A percentile compares a stretch with the other conserved stretches of the same genome.
These are phyloP conservation scores for Tuber magnatum DNA, from an alignment of 495 filamentous ascomycete species.

Conservation along the genomic window DNA sequence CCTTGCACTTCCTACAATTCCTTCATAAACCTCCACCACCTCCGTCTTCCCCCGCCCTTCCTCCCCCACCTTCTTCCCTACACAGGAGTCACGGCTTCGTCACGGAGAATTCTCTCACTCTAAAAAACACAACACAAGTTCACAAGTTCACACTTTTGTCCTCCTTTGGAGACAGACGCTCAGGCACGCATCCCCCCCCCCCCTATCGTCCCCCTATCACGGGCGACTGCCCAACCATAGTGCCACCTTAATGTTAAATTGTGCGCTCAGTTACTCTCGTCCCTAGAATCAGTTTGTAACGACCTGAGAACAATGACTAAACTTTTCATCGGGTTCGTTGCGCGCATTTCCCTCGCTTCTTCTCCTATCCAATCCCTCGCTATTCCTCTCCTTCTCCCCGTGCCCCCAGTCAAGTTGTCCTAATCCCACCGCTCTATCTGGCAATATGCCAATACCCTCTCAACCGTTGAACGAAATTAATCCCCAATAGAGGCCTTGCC, in stretches of 20 bases:
- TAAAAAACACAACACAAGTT: constrained; percentile 16
- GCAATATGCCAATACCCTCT: constrained; percentile 22
- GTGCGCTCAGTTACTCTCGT: constrained; percentile 42
- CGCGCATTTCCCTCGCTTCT: constrained; percentile 13
- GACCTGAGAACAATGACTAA: constrained; percentile 62
- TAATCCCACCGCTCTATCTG: not conserved
- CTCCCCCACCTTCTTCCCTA: constrained; percentile 22
- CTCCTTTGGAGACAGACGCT: constrained; percentile 40
- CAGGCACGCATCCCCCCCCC: constrained; percentile 40
- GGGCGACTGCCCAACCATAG: constrained; percentile 39
- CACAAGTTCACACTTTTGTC: constrained; percentile 26
- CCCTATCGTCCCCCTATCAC: constrained; percentile 34
- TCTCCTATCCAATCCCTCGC: not conserved
- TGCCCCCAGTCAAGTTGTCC: not conserved
- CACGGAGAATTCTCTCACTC: constrained; percentile 25
- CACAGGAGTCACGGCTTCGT: not conserved
- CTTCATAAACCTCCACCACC: constrained; percentile 4
- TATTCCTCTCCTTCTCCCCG: not conserved
- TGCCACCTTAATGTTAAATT: constrained; percentile 43
- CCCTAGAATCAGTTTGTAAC: constrained; percentile 36
- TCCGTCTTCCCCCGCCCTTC: constrained; percentile 15
- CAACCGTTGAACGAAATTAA: constrained; percentile 26
- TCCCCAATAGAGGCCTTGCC: constrained; percentile 67
- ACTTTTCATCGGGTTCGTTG: constrained; percentile 78
- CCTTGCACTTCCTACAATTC: constrained; percentile 8